A percentile compares a stretch with the other conserved stretches of the same genome.
These are phyloP conservation scores for Daldinia sp. DNA, from an alignment of 2,329 filamentous ascomycete species.

Conservation along the genomic window DNA sequence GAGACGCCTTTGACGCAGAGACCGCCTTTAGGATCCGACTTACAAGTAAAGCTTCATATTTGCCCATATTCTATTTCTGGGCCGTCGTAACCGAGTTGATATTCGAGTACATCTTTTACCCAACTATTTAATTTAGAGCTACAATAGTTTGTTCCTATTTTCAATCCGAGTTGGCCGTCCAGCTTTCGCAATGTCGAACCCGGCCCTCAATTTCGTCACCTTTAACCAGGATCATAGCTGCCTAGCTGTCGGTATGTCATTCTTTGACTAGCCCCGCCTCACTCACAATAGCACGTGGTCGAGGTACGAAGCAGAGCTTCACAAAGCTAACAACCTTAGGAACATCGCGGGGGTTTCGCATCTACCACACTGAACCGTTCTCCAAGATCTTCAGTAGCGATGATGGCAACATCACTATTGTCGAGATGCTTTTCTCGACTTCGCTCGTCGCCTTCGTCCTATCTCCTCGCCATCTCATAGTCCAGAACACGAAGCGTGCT, in stretches of 20 bases:
- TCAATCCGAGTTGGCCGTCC: background rate
- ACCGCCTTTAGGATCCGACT: slow-evolving; percentile 7
- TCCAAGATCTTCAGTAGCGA: slow-evolving; percentile 93
- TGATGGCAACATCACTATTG: slow-evolving; percentile 92
- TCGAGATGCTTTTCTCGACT: slow-evolving; percentile 99
- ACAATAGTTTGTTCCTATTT: slow-evolving; percentile 3
- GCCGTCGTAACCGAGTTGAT: background rate
- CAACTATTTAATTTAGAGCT: background rate
- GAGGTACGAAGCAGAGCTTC: background rate
- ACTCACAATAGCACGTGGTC: slow-evolving; percentile 17
- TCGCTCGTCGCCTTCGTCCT: slow-evolving; percentile 93
- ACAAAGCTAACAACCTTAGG: slow-evolving; percentile 57
- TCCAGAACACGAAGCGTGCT: slow-evolving; percentile 89
- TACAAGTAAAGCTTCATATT: slow-evolving; percentile 9
- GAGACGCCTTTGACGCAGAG: slow-evolving; percentile 25
- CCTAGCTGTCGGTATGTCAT: slow-evolving; percentile 82
- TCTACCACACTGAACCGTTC: slow-evolving; percentile 97
- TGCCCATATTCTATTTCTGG: background rate
- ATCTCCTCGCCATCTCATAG: slow-evolving; percentile 89
- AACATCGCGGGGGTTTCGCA: slow-evolving; percentile 92
- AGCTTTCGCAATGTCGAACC: slow-evolving; percentile 64
- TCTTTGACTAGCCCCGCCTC: slow-evolving; percentile 3
- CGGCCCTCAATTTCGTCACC: slow-evolving; percentile 94
- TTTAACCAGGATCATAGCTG: slow-evolving; percentile 99
- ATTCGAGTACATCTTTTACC: background rate